These are phyloP conservation scores for Ganoderma sinense DNA, from an alignment of 1,284 basidiomycete species.

Conservation along the genomic window DNA sequence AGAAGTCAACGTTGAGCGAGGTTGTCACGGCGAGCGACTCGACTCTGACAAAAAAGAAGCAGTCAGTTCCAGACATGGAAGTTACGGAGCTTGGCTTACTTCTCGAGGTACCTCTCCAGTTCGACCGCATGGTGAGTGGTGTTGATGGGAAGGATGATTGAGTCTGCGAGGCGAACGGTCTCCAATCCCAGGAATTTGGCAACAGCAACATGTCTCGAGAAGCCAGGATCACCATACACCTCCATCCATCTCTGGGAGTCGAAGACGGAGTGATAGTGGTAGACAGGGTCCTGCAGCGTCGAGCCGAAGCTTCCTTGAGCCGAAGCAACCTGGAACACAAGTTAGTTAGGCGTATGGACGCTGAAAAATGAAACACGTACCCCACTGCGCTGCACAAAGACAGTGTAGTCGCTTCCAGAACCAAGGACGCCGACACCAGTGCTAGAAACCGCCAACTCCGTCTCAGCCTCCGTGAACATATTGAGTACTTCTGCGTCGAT, in stretches of 20 bases:
- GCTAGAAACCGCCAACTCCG: conserved; percentile 33
- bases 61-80: neutral
- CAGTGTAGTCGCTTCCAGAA: conserved; percentile 78
- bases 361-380: conserved; percentile 37
- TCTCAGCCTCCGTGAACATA: conserved; percentile 35
- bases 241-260: conserved; percentile 80
- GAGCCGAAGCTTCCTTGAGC: conserved; percentile 56
- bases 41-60: conserved; percentile 36
- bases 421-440: conserved; percentile 52
- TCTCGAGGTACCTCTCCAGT: conserved; percentile 56
- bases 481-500: conserved; percentile 38
- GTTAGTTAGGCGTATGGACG: neutral
- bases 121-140: conserved; percentile 74
- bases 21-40: conserved; percentile 38
- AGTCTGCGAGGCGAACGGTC: conserved; percentile 66
- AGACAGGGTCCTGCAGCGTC: conserved; percentile 65
- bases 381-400: conserved; percentile 71
- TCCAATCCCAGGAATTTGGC: conserved; percentile 73
- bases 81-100: conserved; percentile 41
- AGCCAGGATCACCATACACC: conserved; percentile 76
- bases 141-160: conserved; percentile 74
- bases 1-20: conserved; percentile 37
- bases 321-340: conserved; percentile 52
- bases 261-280: conserved; percentile 82
- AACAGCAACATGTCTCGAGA: conserved; percentile 64